Evolutionary conservation across 345 rosid species (phyloP).

Genomic region (Schrenkiella parvula): DNA sequence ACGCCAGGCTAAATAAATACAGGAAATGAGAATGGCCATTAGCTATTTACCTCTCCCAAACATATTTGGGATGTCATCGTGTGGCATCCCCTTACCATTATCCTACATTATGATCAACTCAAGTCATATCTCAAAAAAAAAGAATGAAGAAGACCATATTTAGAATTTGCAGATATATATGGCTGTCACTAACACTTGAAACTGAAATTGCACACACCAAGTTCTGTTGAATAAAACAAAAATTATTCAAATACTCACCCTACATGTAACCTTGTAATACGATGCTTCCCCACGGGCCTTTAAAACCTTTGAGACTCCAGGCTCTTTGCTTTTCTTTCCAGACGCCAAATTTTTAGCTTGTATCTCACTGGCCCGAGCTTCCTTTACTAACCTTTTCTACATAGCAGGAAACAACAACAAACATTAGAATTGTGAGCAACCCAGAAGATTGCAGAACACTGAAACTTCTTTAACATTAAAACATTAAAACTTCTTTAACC

Average conservation of each 20-base stretch:
- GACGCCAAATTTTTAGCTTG: conserved; percentile 75
- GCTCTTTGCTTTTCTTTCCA: conserved; percentile 80
- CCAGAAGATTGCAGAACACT: not conserved
- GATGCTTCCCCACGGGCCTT: conserved; percentile 94
- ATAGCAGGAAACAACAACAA: conserved; percentile 15
- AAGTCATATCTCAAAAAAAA: conserved; percentile 20
- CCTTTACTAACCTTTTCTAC: conserved; percentile 89
- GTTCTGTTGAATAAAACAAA: not conserved
- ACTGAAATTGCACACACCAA: not conserved
- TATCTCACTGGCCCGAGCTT: conserved; percentile 74
- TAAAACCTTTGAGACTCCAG: conserved; percentile 53
- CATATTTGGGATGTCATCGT: conserved; percentile 99
- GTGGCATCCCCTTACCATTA: conserved; percentile 99
- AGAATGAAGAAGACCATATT: not conserved
- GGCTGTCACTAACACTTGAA: not conserved
- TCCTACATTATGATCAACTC: conserved; percentile 49
- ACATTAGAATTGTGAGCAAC: not conserved
- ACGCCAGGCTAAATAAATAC: conserved; percentile 1
- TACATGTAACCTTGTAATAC: conserved; percentile 90
- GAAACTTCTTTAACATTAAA: not conserved
- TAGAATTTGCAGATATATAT: not conserved
- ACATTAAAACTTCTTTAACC: not conserved
- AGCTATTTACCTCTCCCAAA: conserved; percentile 73
- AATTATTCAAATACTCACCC: conserved; percentile 44
- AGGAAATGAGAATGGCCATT: not conserved